phyloP scores from a whole-genome alignment of 306 rosid species.

The Pterocarpus santalinus region DNA sequence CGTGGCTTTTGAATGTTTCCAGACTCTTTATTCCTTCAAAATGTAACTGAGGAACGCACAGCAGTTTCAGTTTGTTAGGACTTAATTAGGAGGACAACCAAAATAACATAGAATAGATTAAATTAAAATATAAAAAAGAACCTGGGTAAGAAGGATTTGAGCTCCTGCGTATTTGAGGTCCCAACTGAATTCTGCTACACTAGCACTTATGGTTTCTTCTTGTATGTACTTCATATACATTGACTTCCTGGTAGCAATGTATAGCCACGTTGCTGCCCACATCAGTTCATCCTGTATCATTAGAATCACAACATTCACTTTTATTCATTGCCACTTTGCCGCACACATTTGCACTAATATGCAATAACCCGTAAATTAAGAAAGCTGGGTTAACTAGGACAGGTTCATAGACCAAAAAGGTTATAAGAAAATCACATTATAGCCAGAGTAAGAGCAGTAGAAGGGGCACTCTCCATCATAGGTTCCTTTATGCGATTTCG shows the following conservation, averaged over 20 bases:
- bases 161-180: conserved; percentile 96
- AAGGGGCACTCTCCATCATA: conserved; percentile 97
- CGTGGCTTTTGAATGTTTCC: conserved; percentile 65
- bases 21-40: conserved; percentile 63
- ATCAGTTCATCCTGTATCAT: conserved; percentile 78
- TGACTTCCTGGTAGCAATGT: conserved; percentile 62
- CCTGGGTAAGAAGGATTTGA: conserved; percentile 78
- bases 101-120: background rate
- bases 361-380: no score
- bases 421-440: conserved; percentile 53
- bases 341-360: no score
- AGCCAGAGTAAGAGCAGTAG: conserved; percentile 95
- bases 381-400: background rate
- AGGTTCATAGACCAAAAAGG: background rate
- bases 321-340: no score
- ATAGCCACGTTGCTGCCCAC: conserved; percentile 97
- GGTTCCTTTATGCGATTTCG: conserved; percentile 77
- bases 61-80: background rate
- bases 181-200: conserved; percentile 90
- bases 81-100: background rate
- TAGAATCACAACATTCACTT: no score
- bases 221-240: conserved; percentile 59
- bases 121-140: conserved; percentile 17
- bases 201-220: conserved; percentile 74
- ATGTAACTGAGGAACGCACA: conserved; percentile 56